Evolutionary conservation across 2,329 filamentous ascomycete genomes (phyloP), one percentile per base, ranked within the genome.

Genomic region (Ophiostoma himal-ulmi): DNA sequence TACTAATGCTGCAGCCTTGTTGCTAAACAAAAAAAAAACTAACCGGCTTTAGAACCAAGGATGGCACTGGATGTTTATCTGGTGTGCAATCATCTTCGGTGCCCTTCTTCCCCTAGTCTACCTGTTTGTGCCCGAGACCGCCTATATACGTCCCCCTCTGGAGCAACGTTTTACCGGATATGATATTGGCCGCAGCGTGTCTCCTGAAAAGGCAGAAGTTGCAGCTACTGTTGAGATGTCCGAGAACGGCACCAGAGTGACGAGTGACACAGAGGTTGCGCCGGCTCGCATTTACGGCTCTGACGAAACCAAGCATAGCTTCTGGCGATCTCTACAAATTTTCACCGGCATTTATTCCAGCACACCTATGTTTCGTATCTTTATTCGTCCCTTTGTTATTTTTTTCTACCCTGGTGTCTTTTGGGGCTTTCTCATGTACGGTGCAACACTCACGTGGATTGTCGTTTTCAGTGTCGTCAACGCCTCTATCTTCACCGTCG

Each of bases 81-180:
- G 83, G 71, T 81, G 83, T 37, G 80, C 80, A 68, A 81, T 83
- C 44, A 79, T 83, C 71, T 80, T 82, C 20, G 82, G 81, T 1
- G 72, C 81, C 2, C 76, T 84, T 68, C 76, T 81, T 22, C 73
- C 83, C 17, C 75, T 82, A 2, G 79, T 84, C 22, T 76, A 83
- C 69, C 77, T 85, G 65, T 81, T 85, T 70, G 83, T 84, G 3
- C 83, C 83, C 0, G 83, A 85, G 74, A 85, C 84, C 20, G 80
- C 80, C 1, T 86, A 83, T 64, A 41, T 64, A 14, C 71, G 72
- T 3, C 67, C 69, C 17, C 67, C 70, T n/a, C 57, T 72, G 36
- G 67, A 20, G 2, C 17, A 71, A 3, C 70, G 73, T 13, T 71
- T 69, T 13, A 68, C 54, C 5, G 70, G 64, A 34, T 68, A 67